Evolutionary conservation across 192 early-diverging fungal genomes (phyloP), one percentile per base, ranked within the genome.

Genomic region (Jimgerdemannia flammicorona): DNA sequence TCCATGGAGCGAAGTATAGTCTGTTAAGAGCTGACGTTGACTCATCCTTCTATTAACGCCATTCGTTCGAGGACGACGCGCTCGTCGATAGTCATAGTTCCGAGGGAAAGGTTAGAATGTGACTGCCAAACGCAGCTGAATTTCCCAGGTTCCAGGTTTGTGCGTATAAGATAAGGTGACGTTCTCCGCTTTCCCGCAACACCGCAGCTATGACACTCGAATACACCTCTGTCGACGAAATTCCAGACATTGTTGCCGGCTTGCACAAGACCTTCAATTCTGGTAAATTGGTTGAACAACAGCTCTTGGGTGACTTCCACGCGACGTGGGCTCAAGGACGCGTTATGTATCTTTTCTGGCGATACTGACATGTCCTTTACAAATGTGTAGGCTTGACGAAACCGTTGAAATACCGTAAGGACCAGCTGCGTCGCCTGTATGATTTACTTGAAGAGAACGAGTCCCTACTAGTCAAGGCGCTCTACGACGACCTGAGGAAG

Each of bases 351-450:
- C 41, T 0, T 11, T 4, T 40, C 66, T 67, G 6, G n/a, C 64
- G 10, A 44, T n/a, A 11, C 18, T 39, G 7, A 63, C 29, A 40
- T 59, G 49, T 2, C 49, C 49, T 59, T 14, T 14, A 59, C 64
- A 69, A 66, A 78, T 14, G 20, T 40, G 40, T 71, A 83, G 82
- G 77, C 40, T 76, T 86, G 49, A 81, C 89, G 29, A 75, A 73
- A 3, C 77, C 85, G 19, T 59, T 91, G 8, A 67, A 73, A 6
- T 87, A 81, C 66, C 84, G 90, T 59, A 87, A 87, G 66, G 78
- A 88, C 63, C 93, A 93, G 77, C 84, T 95, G 49, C 76, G 86
- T 64, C 85, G 84, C 6, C 74, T 95, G 1, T 88, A 90, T 64
- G 70, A 80, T 40, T 78, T 92, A 54, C 63, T 93, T 44, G 86